phyloP scores from a whole-genome alignment of 2,329 filamentous ascomycete genomes.

The Cladosporium sp. region DNA sequence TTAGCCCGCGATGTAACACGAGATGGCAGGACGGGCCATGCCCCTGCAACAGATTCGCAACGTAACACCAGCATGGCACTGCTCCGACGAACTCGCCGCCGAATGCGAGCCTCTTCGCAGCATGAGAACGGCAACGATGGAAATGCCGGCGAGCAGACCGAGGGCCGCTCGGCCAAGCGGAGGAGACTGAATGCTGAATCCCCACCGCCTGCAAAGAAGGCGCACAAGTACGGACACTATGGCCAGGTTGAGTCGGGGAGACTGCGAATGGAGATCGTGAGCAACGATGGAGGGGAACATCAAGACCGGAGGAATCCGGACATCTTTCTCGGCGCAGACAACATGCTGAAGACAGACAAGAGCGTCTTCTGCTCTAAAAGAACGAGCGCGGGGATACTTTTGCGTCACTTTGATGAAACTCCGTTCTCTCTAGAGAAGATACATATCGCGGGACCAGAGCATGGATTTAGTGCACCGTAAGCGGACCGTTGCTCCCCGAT shows the following conservation, averaged over 20 bases:
- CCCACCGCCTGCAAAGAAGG: conserved; percentile 28
- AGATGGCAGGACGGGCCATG: neutral
- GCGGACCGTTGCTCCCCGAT: conserved; percentile 42
- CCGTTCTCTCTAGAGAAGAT: conserved; percentile 84
- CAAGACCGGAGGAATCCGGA: conserved; percentile 49
- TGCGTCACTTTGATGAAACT: conserved; percentile 77
- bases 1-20: conserved; percentile 27
- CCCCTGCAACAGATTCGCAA: conserved; percentile 6
- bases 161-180: conserved; percentile 34
- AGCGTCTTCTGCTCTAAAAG: conserved; percentile 89
- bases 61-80: conserved; percentile 15
- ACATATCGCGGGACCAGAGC: conserved; percentile 80
- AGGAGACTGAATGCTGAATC: conserved; percentile 44
- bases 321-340: conserved; percentile 69
- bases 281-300: conserved; percentile 79
- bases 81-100: conserved; percentile 15
- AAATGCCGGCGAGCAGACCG: conserved; percentile 18
- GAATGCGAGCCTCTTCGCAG: neutral
- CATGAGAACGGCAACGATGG: conserved; percentile 1
- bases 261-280: conserved; percentile 83
- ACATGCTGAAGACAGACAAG: conserved; percentile 78
- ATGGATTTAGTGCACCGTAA: conserved; percentile 84
- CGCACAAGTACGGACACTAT: conserved; percentile 78
- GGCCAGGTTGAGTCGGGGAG: conserved; percentile 83
- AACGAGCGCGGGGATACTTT: conserved; percentile 82